Percentiles rank a stretch among this genome's conserved stretches.
Conservation (phyloP, 1,284 basidiomycete genomes). For the Ceratobasidium sp. region DNA sequence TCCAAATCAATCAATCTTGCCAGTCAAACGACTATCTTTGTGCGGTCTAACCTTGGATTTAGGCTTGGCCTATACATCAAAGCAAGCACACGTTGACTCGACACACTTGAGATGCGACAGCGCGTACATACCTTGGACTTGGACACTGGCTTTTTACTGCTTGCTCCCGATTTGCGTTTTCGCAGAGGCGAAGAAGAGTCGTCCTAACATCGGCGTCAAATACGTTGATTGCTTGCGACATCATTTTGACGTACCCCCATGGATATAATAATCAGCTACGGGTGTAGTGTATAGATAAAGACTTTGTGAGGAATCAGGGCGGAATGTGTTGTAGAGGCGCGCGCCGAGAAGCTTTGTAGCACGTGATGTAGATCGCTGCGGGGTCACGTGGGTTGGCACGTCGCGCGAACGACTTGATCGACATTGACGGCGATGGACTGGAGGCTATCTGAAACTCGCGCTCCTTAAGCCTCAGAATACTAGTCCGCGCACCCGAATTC, state of each 20-base stretch:
- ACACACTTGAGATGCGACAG: neutral
- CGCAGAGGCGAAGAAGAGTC: constrained; percentile 2
- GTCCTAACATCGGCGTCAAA: neutral
- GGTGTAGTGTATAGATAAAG: neutral
- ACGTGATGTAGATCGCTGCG: constrained; percentile 9
- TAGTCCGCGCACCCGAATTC: too few species aligned
- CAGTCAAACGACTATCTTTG: neutral
- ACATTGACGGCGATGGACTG: neutral
- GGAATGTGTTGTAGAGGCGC: constrained; percentile 1
- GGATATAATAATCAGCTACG: neutral
- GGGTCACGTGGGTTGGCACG: neutral
- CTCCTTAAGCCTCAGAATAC: neutral
- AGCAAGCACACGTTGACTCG: neutral
- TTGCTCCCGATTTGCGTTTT: constrained; percentile 10
- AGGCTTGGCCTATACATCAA: neutral
- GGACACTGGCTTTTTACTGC: neutral
- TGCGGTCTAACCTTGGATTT: constrained; percentile 8
- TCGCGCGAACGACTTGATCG: neutral
- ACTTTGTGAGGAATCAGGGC: neutral
- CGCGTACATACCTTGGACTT: constrained; percentile 26
- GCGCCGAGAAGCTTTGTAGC: neutral
- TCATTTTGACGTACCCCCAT: constrained; percentile 1
- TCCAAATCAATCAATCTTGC: neutral
- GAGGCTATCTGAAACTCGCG: neutral
- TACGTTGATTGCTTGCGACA: neutral